Base-by-base conservation (phyloP, 768 basidiomycete species). In the Naganishia kalamii region DNA sequence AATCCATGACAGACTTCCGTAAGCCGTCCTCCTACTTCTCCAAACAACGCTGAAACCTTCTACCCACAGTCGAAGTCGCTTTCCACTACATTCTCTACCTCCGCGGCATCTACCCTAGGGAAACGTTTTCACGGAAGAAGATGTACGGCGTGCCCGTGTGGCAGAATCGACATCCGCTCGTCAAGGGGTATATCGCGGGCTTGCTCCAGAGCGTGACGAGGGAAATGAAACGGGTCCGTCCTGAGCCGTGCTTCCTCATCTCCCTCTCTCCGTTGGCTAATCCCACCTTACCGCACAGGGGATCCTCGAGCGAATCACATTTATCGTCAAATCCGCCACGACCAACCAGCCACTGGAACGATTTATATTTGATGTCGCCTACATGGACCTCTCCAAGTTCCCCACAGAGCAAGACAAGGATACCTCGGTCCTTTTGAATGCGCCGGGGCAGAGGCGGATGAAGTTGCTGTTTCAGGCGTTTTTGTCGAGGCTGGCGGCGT, bases 31-130 rank as follows among this genome's bases (percentile, higher is more conserved):
- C n/a, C 30, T 32, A 35, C 19, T 2, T 35, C 12, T 17, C 21
- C 4, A 32, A 8, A 21, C 3, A 29, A 32, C 7, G 2, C 4
- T n/a, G 51, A n/a, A 3, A 8, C 10, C 64, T 43, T 17, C 15
- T 4, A 19, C 29, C 15, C 13, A n/a, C 63, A 98, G 94, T 98
- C 70, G 94, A 98, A 74, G 89, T 93, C 32, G 89, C 90, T 11
- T 87, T 96, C 66, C 93, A 97, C 74, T 87, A 87, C 3, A 90
- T 98, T 67, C 83, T 98, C 5, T 96, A 90, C 72, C 85, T 92
- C 30, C 87, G 94, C 21, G 87, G 89, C 70, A 82, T 98, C 54
- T 98, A 97, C 72, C 94, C 93, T 0, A 81, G 87, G 46, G 89
- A 89, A 62, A 82, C 96, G 21, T 98, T 98, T 75, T 82, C 88